A percentile compares a stretch with the other conserved stretches of the same genome.
phyloP scores from a whole-genome alignment of 768 basidiomycete species.

The Trametes meyenii region DNA sequence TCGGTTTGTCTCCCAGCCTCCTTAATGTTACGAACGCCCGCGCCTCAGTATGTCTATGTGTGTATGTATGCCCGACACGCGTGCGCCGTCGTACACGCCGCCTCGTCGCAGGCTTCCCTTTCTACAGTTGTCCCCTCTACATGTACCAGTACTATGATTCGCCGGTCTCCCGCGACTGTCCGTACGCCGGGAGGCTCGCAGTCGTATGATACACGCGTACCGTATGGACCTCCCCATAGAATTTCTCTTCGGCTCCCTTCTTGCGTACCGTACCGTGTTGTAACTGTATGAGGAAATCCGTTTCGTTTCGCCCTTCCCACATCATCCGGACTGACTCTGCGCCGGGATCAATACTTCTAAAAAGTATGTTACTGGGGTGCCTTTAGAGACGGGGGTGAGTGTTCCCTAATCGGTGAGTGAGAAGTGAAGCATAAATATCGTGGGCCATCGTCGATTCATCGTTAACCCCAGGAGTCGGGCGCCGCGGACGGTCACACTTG shows the following conservation, averaged over 20 bases:
- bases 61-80: slow-evolving; percentile 15
- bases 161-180: background rate
- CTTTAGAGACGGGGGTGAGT: no score
- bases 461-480: no score
- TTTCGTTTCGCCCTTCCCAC: background rate
- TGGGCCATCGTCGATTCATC: no score
- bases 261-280: slow-evolving; percentile 7
- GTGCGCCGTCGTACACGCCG: background rate
- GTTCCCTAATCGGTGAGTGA: no score
- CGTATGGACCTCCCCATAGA: slow-evolving; percentile 22
- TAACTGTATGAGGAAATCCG: slow-evolving; percentile 14
- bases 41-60: slow-evolving; percentile 16
- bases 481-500: no score
- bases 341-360: no score
- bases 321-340: no score
- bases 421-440: no score
- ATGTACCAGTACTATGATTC: slow-evolving; percentile 14
- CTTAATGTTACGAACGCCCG: background rate
- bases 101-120: background rate
- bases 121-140: background rate
- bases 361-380: no score
- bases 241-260: background rate
- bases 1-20: slow-evolving; percentile 5
- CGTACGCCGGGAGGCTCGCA: background rate
- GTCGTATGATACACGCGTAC: slow-evolving; percentile 17